Base-by-base conservation (phyloP, 371 early-diverging fungal genomes). In the Massospora cicadina region DNA sequence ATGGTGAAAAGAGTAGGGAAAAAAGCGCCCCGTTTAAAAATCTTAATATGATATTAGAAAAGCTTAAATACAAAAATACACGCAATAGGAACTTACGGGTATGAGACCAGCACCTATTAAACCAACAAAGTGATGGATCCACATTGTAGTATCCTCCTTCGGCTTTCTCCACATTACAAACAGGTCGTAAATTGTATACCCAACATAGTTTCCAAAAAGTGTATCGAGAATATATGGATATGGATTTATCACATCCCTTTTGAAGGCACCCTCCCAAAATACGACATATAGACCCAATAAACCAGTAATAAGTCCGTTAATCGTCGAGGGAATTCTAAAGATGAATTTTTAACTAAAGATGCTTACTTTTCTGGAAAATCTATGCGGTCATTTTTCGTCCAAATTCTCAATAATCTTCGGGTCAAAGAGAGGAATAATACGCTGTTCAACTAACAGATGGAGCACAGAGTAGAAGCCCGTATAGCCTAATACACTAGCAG, bases 311-410 rank as follows among this genome's bases (percentile, higher is more conserved):
- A 62, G 24, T 12, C 62, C 62, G 24, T 62, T 62, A 24, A 62
- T 43, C 12, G 30, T 17, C 12, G 62, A 62, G 7, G 62, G 62
- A 62, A 62, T 21, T 43, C 62, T 62, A 62, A 62, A 25, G 26
- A 21, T 62, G 13, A 10, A 33, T 2, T 33, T n/a, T 62, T 33
- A 62, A 10, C 17, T 13, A 28, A 30, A 62, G 53, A 33, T 62
- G 30, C 62, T 62, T 62, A 62, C 62, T 62, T 62, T n/a, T 65
- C 59, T 17, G 33, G 67, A 31, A 65, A 33, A 54, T 29, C 43
- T 2, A 53, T 67, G 23, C 33, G n/a, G 28, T 56, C 60, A 30
- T 59, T 27, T n/a, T 43, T 43, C 43, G 17, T 43, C 17, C 17
- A 43, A 43, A 43, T 5, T 17, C 17, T 43, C 43, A 43, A 43